These are phyloP conservation scores for Arachis hypogaea DNA, from an alignment of 306 rosid genomes.

Conservation along the genomic window DNA sequence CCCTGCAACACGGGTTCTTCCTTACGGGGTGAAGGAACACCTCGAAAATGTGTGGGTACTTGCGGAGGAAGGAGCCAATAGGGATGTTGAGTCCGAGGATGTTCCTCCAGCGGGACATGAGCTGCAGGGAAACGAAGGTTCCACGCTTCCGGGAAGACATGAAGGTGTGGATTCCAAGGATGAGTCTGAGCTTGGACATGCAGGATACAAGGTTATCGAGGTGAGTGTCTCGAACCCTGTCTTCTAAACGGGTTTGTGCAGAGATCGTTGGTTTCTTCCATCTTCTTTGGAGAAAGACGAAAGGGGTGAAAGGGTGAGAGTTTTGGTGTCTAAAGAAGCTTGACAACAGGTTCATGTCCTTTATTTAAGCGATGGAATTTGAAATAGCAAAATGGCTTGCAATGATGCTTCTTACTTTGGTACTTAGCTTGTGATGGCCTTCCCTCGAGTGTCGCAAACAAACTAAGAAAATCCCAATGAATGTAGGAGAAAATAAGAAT, in stretches of 20 bases:
- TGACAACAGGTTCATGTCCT: constrained; percentile 43
- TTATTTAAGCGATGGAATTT: background rate
- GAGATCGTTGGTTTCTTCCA: constrained; percentile 65
- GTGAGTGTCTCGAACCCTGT: constrained; percentile 60
- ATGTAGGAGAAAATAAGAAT: constrained; percentile 81
- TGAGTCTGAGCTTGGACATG: constrained; percentile 49
- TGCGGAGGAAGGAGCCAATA: constrained; percentile 57
- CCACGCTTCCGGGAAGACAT: constrained; percentile 64
- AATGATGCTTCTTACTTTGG: too few species aligned
- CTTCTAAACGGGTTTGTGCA: constrained; percentile 76
- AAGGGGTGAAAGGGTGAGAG: constrained; percentile 25
- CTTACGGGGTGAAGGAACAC: constrained; percentile 58
- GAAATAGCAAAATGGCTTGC: too few species aligned
- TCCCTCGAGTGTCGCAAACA: constrained; percentile 86
- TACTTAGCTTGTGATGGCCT: constrained; percentile 55
- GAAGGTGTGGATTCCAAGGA: constrained; percentile 53
- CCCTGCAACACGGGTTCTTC: constrained; percentile 65
- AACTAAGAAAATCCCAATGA: constrained; percentile 77
- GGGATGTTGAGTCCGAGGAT: constrained; percentile 52
- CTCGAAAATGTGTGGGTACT: constrained; percentile 70
- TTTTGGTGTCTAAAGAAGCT: constrained; percentile 26
- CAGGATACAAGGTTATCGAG: constrained; percentile 59
- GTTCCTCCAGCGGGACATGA: constrained; percentile 74
- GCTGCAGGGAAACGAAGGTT: constrained; percentile 64
- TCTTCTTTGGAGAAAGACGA: constrained; percentile 53